Base-by-base conservation (phyloP, 2,329 filamentous ascomycete species). In the Colletotrichum sp. region DNA sequence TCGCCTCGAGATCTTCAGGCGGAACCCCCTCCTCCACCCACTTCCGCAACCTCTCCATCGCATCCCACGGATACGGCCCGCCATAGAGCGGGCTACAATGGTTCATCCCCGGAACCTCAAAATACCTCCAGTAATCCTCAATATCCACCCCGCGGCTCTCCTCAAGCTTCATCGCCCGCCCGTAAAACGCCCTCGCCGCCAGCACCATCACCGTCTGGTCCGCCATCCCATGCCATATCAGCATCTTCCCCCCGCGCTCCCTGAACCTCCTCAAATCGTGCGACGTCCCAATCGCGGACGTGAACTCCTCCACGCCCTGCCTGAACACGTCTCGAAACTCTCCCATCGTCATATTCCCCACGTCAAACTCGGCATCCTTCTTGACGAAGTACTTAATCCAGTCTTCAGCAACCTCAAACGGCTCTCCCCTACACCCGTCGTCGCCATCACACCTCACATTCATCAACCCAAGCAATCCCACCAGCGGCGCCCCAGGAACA, bases 21-120 rank as follows among this genome's bases (percentile, higher is more conserved):
- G 83, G 83, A 52, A 91, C 83, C 18, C 90, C 90, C 81, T 90
- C 89, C 10, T 83, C 83, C 64, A 91, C 89, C 92, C 92, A 93
- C 79, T 84, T 88, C 80, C 84, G 84, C 5, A 72, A 22, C 22
- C 24, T 67, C 13, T 67, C 48, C 32, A 60, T 57, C 62, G 48
- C 62, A 22, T 44, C 48, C 32, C 44, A 66, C 12, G 69, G 60
- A 8, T 60, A 72, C 32, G 69, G 68, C 57, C 39, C 48, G 16
- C 69, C 24, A 5, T 30, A 8, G 24, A 67, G 15, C n/a, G 69
- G 57, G 6, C 16, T 24, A 69, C 90, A 91, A 79, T 91, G 89
- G 15, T 82, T 83, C 83, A 90, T 86, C 2, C 89, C 89, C 4
- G 88, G 88, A 6, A 90, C 85, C 12, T 84, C 80, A 78, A 90